Percentiles rank a stretch among this genome's conserved stretches.
Conservation (phyloP, 2,329 filamentous ascomycete genomes). For the Trichoderma harzianum region DNA sequence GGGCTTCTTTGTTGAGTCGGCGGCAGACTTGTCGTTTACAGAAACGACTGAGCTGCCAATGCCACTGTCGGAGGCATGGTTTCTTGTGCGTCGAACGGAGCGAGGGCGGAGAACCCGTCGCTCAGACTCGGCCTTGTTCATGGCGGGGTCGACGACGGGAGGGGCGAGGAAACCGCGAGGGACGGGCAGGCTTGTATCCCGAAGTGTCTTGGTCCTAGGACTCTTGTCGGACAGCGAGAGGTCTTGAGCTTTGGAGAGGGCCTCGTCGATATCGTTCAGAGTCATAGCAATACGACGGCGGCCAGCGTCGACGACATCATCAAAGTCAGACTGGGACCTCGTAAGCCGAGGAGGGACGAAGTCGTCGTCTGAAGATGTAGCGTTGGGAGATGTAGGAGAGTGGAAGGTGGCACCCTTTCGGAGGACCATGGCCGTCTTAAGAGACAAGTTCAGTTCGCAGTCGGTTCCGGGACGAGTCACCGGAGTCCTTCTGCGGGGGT, state of each 20-base stretch:
- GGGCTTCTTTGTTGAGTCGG: conserved; percentile 43
- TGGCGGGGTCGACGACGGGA: conserved; percentile 50
- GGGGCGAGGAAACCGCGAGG: conserved; percentile 58
- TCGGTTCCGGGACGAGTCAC: conserved; percentile 38
- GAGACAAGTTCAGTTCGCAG: conserved; percentile 32
- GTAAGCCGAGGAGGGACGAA: conserved; percentile 55
- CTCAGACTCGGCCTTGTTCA: conserved; percentile 43
- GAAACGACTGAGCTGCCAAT: conserved; percentile 78
- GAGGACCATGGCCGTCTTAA: conserved; percentile 46
- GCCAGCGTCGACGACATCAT: conserved; percentile 68
- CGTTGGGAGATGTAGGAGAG: conserved; percentile 47
- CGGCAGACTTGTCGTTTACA: conserved; percentile 48
- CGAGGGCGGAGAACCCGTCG: conserved; percentile 53
- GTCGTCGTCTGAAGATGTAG: conserved; percentile 35
- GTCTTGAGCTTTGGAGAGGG: conserved; percentile 48
- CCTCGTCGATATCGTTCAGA: conserved; percentile 62
- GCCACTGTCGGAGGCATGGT: conserved; percentile 81
- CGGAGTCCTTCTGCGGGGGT: conserved; percentile 46
- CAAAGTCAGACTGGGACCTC: conserved; percentile 66
- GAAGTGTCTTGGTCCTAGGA: conserved; percentile 35
- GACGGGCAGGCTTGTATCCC: conserved; percentile 57
- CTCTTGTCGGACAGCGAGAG: conserved; percentile 38
- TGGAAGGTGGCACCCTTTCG: conserved; percentile 69
- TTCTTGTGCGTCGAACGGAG: conserved; percentile 54
- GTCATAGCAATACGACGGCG: conserved; percentile 66